phyloP scores from a whole-genome alignment of 2,329 filamentous ascomycete species.

The Aureobasidium musti region DNA sequence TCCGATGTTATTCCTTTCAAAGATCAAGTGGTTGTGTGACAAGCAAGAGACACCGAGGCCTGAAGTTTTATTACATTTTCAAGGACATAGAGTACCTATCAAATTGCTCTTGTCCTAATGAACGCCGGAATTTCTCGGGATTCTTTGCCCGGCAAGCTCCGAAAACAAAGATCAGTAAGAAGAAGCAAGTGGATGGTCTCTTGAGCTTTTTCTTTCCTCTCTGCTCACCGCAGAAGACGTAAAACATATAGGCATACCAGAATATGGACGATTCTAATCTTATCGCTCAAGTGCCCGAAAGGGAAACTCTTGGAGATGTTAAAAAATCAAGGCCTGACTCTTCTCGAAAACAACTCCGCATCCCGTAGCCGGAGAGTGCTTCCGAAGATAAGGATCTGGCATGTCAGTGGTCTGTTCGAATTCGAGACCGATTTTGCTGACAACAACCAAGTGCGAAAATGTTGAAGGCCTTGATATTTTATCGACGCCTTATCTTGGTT shows the following conservation, averaged over 20 bases:
- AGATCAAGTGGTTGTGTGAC: no score
- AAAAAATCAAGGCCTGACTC: background rate
- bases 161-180: background rate
- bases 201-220: background rate
- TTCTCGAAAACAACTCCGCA: background rate
- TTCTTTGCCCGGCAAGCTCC: background rate
- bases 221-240: background rate
- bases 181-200: background rate
- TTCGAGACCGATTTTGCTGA: slow-evolving; percentile 7
- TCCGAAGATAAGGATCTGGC: slow-evolving; percentile 19
- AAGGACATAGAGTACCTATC: no score
- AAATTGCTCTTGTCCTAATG: no score
- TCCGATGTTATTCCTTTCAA: no score
- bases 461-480: no score
- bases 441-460: background rate
- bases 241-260: background rate
- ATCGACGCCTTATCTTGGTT: background rate
- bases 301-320: slow-evolving; percentile 16
- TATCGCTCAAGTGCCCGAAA: background rate
- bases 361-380: background rate
- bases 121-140: background rate
- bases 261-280: background rate
- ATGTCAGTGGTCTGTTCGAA: background rate
- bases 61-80: background rate
- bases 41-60: background rate